Conservation (phyloP, 257 asterid genomes). For the Primulina tabacum region DNA sequence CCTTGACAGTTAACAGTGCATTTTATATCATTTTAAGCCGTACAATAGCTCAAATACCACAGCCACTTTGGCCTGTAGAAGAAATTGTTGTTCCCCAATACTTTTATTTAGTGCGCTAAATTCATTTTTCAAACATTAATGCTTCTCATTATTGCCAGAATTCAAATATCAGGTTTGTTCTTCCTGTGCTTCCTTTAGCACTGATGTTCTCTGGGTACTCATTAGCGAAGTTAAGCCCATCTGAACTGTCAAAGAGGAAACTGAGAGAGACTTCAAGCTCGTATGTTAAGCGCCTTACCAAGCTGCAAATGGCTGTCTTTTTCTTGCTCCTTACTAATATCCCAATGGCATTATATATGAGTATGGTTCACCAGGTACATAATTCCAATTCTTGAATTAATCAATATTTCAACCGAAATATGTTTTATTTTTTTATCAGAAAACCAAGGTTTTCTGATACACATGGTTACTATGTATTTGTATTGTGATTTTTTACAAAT, state of each 20-base stretch:
- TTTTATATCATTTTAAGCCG: background rate
- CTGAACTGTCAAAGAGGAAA: slow-evolving; percentile 29
- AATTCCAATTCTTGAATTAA: too few relatives aligned
- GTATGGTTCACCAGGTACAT: slow-evolving; percentile 95
- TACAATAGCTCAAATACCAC: background rate
- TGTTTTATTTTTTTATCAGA: slow-evolving; percentile 9
- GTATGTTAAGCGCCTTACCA: slow-evolving; percentile 26
- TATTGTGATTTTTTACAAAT: background rate
- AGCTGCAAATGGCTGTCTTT: slow-evolving; percentile 42
- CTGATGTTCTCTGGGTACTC: slow-evolving; percentile 79
- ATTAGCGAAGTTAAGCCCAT: slow-evolving; percentile 46
- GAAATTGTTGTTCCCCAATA: background rate
- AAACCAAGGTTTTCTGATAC: background rate
- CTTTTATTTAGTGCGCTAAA: background rate
- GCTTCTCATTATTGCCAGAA: slow-evolving; percentile 45
- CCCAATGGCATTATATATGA: slow-evolving; percentile 93
- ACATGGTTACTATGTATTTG: background rate
- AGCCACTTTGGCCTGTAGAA: background rate
- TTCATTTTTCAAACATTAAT: slow-evolving; percentile 27
- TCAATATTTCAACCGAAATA: background rate
- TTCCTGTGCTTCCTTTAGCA: slow-evolving; percentile 93
- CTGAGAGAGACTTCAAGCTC: slow-evolving; percentile 31
- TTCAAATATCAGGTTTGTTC: slow-evolving; percentile 76
- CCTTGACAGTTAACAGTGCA: background rate
- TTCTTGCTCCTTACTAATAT: slow-evolving; percentile 74